Percentiles rank a stretch among this genome's conserved stretches.
Evolutionary conservation across 768 basidiomycete genomes (phyloP).

Genomic region (Phylloporus rhodoxanthus): DNA sequence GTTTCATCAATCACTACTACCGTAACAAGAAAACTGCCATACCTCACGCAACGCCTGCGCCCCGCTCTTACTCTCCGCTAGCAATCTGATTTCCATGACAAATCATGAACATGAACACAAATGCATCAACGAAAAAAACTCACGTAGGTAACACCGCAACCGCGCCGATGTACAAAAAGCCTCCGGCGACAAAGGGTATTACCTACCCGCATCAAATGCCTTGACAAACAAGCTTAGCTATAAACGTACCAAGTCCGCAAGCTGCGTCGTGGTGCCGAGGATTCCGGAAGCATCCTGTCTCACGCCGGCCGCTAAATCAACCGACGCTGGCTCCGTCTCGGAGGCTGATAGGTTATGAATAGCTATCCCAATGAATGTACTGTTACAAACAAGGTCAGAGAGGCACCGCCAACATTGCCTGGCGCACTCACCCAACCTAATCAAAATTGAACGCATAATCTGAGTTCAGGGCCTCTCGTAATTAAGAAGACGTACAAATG

Average conservation of each 20-base stretch:
- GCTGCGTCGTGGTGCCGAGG: constrained; percentile 74
- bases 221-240: constrained; percentile 11
- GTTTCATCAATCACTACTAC: constrained; percentile 15
- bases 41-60: constrained; percentile 90
- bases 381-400: constrained; percentile 23
- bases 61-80: constrained; percentile 83
- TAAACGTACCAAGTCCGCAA: constrained; percentile 71
- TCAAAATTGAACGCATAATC: constrained; percentile 20
- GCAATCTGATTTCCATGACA: constrained; percentile 44
- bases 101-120: constrained; percentile 8
- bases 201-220: constrained; percentile 43
- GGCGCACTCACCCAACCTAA: constrained; percentile 31
- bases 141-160: constrained; percentile 90
- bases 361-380: constrained; percentile 84
- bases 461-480: constrained; percentile 7
- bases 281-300: constrained; percentile 71
- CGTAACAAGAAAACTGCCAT: constrained; percentile 6
- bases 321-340: constrained; percentile 33
- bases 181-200: constrained; percentile 85
- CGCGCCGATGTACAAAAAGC: constrained; percentile 90
- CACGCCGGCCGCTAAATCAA: constrained; percentile 71
- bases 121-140: constrained; percentile 28
- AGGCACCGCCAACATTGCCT: constrained; percentile 1
- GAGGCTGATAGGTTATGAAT: constrained; percentile 71
- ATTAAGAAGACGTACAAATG: constrained; percentile 54